Conservation (phyloP, 345 rosid species). For the Hibiscus syriacus region DNA sequence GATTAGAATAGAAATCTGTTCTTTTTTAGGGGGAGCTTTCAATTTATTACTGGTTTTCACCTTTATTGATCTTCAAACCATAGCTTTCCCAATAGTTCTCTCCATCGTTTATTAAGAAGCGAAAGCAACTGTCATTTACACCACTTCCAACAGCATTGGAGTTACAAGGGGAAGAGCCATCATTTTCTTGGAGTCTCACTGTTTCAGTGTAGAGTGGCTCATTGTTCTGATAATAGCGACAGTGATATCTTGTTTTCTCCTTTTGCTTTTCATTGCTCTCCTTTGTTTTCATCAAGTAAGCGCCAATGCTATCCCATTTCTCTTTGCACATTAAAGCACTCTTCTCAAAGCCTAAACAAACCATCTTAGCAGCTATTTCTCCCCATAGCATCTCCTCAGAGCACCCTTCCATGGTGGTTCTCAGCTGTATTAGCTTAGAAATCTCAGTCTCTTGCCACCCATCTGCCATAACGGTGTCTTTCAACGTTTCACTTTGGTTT, state of each 20-base stretch:
- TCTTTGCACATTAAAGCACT: slow-evolving; percentile 46
- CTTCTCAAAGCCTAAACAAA: slow-evolving; percentile 45
- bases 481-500: slow-evolving; percentile 28
- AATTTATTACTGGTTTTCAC: too few species aligned
- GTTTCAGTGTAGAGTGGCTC: slow-evolving; percentile 19
- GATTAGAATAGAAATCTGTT: slow-evolving; percentile 2
- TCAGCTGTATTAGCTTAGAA: slow-evolving; percentile 47
- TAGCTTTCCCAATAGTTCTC: slow-evolving; percentile 4
- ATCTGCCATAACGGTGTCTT: slow-evolving; percentile 18
- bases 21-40: too few species aligned
- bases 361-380: slow-evolving; percentile 38
- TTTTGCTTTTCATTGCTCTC: slow-evolving; percentile 25
- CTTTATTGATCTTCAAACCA: slow-evolving; percentile 68
- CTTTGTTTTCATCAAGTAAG: slow-evolving; percentile 31
- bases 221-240: slow-evolving; percentile 27
- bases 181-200: slow-evolving; percentile 23
- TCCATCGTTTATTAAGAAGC: slow-evolving; percentile 30
- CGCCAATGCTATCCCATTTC: slow-evolving; percentile 45
- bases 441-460: slow-evolving; percentile 50
- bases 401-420: slow-evolving; percentile 42
- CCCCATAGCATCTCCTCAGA: slow-evolving; percentile 45
- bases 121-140: slow-evolving; percentile 58
- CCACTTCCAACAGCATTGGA: slow-evolving; percentile 40
- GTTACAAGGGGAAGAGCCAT: slow-evolving; percentile 44
- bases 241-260: slow-evolving; percentile 36